Base-by-base conservation (phyloP, 2,329 filamentous ascomycete species). In the Ophiocordyceps robertsii region DNA sequence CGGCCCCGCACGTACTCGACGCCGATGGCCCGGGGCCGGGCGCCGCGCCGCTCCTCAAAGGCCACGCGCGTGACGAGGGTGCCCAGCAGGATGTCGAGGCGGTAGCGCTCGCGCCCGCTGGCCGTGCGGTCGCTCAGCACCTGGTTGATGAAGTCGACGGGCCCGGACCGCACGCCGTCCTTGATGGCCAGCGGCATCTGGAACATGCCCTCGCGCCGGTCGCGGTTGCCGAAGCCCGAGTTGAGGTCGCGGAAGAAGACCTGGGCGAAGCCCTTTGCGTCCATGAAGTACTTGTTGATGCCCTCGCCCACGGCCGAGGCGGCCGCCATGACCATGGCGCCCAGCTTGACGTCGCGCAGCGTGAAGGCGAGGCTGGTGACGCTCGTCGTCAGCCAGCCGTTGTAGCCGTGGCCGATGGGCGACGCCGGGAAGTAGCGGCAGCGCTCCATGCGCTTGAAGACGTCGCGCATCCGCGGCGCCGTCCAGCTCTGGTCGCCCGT, bases 401-500 rank as follows among this genome's bases (percentile, higher is more conserved):
- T 51, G 47, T 66, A 72, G 10, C 76, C 77, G 49, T 81, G 77
- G 6, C 73, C 75, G 37, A 36, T 41, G 53, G 46, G 24, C 9
- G 40, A 42, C 6, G 43, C 43, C 17, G 46, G 45, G 13, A 52
- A 40, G 53, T 80, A 76, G 24, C 64, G 52, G 60, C 71, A 72
- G 37, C 67, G 65, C 59, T 82, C 77, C 10, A 81, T 55, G 51
- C 66, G 69, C 51, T 65, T 55, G 44, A 73, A 75, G 56, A 80
- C 77, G 47, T 69, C 62, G 45, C 75, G 66, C 76, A 82, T 81
- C 45, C 75, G 75, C 5, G 62, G 58, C 0, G 75, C 63, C 0
- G 63, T 58, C 77, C 77, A 82, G 0, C 72, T 73, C 2, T 56
- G 49, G 49, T 82, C 78, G 4, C 77, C 76, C 2, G 78, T 82